These are phyloP conservation scores for Alternaria ventricosa DNA, from an alignment of 2,329 filamentous ascomycete species.

Conservation along the genomic window DNA sequence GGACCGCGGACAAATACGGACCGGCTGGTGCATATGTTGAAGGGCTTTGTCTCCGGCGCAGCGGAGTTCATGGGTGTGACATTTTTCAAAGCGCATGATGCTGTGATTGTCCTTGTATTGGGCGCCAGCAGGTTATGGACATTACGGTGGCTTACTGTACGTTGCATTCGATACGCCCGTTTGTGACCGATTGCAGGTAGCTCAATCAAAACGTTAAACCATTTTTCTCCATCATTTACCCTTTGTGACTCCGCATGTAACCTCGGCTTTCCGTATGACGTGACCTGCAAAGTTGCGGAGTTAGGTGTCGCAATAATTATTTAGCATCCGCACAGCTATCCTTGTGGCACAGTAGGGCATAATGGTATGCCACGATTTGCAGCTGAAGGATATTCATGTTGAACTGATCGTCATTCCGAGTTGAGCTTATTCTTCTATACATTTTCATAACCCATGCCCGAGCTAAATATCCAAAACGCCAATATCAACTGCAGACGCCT, in stretches of 20 bases:
- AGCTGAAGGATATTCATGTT: conserved; percentile 1
- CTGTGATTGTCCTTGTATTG: not conserved
- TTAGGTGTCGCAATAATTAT: not conserved
- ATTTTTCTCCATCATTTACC: not conserved
- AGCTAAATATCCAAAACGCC: not conserved
- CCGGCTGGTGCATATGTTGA: not conserved
- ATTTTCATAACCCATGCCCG: not conserved
- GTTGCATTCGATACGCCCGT: conserved; percentile 2
- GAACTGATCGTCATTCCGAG: not conserved
- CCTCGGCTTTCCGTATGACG: conserved; percentile 7
- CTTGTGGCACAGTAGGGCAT: too few species aligned
- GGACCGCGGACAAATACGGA: conserved; percentile 1
- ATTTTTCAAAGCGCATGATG: conserved; percentile 10
- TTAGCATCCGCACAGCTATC: too few species aligned
- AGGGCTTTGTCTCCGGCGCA: conserved; percentile 14
- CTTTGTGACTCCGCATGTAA: not conserved
- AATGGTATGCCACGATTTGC: too few species aligned
- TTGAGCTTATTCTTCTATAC: conserved; percentile 1
- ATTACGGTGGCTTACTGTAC: conserved; percentile 1
- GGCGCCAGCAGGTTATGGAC: conserved; percentile 4
- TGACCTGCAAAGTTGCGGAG: not conserved
- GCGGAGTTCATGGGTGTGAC: conserved; percentile 16
- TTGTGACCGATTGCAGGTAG: conserved; percentile 4
- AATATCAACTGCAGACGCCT: not conserved
- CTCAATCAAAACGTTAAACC: conserved; percentile 11